Evolutionary conservation across 352 stramenopile species (phyloP), one percentile per base, ranked within the genome.

Genomic region (Phytophthora quininea): DNA sequence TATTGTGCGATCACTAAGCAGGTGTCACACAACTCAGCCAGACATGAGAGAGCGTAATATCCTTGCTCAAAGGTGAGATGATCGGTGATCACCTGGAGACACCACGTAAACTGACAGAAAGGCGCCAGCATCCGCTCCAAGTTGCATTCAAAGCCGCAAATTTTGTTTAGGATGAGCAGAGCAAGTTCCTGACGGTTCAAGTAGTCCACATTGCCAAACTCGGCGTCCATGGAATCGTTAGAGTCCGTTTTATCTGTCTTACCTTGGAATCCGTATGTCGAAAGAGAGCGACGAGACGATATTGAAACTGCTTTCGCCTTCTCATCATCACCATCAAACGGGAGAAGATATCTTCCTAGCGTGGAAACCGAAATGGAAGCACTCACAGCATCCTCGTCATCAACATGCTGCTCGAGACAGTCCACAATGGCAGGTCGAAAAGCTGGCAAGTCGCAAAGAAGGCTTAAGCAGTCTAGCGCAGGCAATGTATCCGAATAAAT

Each of bases 171-270:
- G 19, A 95, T 88, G 10, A 92, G 73, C 24, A 95, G 53, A 1
- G 86, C 84, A 47, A 88, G 77, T 42, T 95, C 86, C 70, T 95
- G 86, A 0, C 86, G 82, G 47, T 78, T 79, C 49, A 93, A 60
- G 59, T 93, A 95, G 54, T 95, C 86, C 0, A 79, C 64, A 52
- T 92, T 92, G 15, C 86, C 86, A 67, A 92, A 94, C n/a, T 92
- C 82, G 19, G 69, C 62, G 42, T 92, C 82, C 73, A 89, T 89
- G 8, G 60, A 67, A 45, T 84, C 69, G 12, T 76, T 57, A 11
- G 74, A 61, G 11, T 71, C 64, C 9, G 33, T 60, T 31, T 82
- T 89, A 1, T 56, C 71, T 14, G 77, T 74, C 33, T 69, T 78
- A n/a, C 19, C 67, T 76, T 46, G 82, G 63, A 93, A 92, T 0